Conservation (phyloP, 1,139 yeast species). For the Saccharomyces hybrid region DNA sequence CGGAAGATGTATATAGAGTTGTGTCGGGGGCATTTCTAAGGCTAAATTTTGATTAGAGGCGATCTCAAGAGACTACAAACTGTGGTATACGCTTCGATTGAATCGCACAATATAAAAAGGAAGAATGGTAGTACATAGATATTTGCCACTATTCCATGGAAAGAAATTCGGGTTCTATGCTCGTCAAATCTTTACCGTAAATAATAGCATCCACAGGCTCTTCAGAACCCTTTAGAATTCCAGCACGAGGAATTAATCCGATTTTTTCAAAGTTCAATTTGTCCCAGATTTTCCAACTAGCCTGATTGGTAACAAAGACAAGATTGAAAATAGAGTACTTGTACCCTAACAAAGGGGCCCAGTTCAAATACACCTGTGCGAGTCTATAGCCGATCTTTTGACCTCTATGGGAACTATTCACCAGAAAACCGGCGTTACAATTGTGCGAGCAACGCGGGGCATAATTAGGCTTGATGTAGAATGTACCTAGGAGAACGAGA, state of each 20-base stretch:
- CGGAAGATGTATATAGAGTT: too few relatives aligned
- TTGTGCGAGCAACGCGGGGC: slow-evolving; percentile 68
- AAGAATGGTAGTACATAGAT: background rate
- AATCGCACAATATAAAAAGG: background rate
- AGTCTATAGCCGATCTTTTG: slow-evolving; percentile 50
- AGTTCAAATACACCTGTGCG: slow-evolving; percentile 51
- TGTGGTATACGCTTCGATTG: too few relatives aligned
- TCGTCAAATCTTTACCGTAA: slow-evolving; percentile 50
- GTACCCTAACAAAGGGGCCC: slow-evolving; percentile 69
- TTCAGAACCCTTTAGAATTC: slow-evolving; percentile 51
- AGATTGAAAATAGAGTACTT: slow-evolving; percentile 74
- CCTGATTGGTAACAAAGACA: slow-evolving; percentile 65
- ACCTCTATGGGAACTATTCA: slow-evolving; percentile 49
- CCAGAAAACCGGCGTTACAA: slow-evolving; percentile 75
- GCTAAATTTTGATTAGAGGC: too few relatives aligned
- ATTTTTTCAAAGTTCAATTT: slow-evolving; percentile 62
- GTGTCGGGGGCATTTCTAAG: too few relatives aligned
- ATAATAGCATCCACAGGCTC: slow-evolving; percentile 61
- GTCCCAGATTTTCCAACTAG: slow-evolving; percentile 69
- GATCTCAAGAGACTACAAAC: too few relatives aligned
- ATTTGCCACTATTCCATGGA: background rate
- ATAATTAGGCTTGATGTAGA: slow-evolving; percentile 73
- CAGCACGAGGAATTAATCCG: slow-evolving; percentile 62
- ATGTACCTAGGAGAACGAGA: slow-evolving; percentile 50
- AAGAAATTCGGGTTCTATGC: slow-evolving; percentile 19